Percentiles rank a stretch among this genome's conserved stretches.
These are phyloP conservation scores for Crithidia expoeki DNA, from an alignment of 208 protist species.

Conservation along the genomic window DNA sequence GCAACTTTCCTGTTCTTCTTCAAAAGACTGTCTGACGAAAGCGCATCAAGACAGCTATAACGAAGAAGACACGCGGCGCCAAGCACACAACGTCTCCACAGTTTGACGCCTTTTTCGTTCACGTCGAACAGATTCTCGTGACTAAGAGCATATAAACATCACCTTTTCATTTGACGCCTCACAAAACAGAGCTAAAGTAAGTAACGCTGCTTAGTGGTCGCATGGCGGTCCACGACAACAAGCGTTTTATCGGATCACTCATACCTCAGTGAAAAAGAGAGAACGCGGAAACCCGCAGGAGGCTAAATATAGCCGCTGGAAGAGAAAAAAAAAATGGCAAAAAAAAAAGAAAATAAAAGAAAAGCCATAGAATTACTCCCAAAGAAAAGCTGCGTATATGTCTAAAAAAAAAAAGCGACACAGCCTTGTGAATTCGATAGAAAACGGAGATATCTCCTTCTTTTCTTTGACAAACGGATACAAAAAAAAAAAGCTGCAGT, in stretches of 20 bases:
- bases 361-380: not conserved
- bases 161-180: not conserved
- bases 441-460: conserved; percentile 24
- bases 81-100: not conserved
- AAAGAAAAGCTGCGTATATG: conserved; percentile 3
- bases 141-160: not conserved
- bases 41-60: not conserved
- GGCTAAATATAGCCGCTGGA: not conserved
- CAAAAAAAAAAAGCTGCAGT: not conserved
- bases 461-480: conserved; percentile 2
- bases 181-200: not conserved
- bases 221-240: conserved; percentile 23
- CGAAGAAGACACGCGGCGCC: not conserved
- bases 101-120: not conserved
- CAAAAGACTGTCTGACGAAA: conserved; percentile 1
- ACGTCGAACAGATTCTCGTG: not conserved
- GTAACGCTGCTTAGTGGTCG: conserved; percentile 24
- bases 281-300: not conserved
- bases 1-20: not conserved
- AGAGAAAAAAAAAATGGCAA: conserved; percentile 10
- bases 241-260: conserved; percentile 6
- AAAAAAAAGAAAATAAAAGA: conserved; percentile 16
- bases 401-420: not conserved
- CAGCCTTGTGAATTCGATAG: not conserved
- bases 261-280: not conserved